Evolutionary conservation across 805 yeast genomes (phyloP).

Genomic region (Suhomyces kilbournensis): DNA sequence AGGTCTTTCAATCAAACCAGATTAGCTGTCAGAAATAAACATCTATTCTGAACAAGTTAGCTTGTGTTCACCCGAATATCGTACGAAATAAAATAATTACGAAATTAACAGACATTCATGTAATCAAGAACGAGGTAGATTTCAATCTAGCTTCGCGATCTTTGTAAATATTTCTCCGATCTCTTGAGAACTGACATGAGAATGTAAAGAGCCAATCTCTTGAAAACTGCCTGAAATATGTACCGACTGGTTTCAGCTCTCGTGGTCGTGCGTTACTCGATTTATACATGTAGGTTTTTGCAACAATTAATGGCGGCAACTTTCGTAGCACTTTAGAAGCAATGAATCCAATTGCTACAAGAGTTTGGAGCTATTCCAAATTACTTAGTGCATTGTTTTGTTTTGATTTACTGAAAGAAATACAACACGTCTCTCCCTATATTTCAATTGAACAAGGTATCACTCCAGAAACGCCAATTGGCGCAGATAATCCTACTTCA

Average conservation of each 20-base stretch:
- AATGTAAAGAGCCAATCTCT: background rate
- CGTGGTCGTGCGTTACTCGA: background rate
- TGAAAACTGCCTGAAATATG: background rate
- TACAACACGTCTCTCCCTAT: background rate
- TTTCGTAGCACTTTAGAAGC: background rate
- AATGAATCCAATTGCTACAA: background rate
- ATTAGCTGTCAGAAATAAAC: background rate
- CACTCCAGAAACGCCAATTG: background rate
- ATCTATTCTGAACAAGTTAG: background rate
- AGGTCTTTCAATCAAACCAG: background rate
- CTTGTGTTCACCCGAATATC: background rate
- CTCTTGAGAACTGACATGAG: background rate
- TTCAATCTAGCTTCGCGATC: background rate
- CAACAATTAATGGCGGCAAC: background rate
- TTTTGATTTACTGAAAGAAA: background rate
- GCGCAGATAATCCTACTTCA: background rate
- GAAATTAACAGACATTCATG: background rate
- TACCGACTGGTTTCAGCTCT: background rate
- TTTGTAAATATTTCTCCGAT: background rate
- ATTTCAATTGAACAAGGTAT: background rate
- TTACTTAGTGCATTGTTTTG: background rate
- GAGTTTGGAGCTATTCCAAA: background rate
- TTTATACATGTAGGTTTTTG: background rate
- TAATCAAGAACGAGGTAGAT: background rate
- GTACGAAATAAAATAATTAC: background rate